Conservation (phyloP, 192 early-diverging fungal genomes). For the Entrophospora sp. region DNA sequence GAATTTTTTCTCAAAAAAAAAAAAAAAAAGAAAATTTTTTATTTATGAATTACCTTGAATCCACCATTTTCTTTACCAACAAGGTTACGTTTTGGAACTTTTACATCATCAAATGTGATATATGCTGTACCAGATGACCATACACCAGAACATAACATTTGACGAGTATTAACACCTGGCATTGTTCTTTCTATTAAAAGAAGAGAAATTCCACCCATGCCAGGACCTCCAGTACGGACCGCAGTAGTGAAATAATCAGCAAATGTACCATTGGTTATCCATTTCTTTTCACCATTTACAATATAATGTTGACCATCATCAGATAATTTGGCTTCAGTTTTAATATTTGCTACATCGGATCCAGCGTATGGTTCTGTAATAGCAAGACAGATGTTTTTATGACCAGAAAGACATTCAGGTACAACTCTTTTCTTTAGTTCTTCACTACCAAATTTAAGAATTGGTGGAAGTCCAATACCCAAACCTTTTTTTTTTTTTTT, state of each 20-base stretch:
- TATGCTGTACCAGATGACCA: constrained; percentile 77
- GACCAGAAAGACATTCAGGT: constrained; percentile 53
- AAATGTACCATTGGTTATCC: constrained; percentile 77
- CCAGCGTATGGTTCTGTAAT: constrained; percentile 70
- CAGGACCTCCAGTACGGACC: constrained; percentile 64
- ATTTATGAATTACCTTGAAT: constrained; percentile 48
- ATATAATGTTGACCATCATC: constrained; percentile 65
- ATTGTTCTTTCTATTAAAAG: constrained; percentile 63
- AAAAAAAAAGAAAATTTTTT: neutral
- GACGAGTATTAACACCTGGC: constrained; percentile 68
- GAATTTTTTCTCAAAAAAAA: neutral
- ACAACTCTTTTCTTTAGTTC: constrained; percentile 61
- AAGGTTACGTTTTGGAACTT: constrained; percentile 75
- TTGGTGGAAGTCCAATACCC: constrained; percentile 67
- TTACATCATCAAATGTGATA: constrained; percentile 77
- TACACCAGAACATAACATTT: constrained; percentile 77
- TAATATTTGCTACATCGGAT: constrained; percentile 69
- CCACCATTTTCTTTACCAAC: constrained; percentile 81
- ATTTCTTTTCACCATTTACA: constrained; percentile 82
- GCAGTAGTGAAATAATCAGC: constrained; percentile 80
- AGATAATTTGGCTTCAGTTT: constrained; percentile 52
- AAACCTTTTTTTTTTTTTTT: constrained; percentile 28
- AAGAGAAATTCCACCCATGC: constrained; percentile 71
- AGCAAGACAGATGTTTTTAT: constrained; percentile 71
- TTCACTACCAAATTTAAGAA: constrained; percentile 61